Evolutionary conservation across 495 filamentous ascomycete species (phyloP), one percentile per base, ranked within the genome.

Genomic region (Penicillium fimorum): DNA sequence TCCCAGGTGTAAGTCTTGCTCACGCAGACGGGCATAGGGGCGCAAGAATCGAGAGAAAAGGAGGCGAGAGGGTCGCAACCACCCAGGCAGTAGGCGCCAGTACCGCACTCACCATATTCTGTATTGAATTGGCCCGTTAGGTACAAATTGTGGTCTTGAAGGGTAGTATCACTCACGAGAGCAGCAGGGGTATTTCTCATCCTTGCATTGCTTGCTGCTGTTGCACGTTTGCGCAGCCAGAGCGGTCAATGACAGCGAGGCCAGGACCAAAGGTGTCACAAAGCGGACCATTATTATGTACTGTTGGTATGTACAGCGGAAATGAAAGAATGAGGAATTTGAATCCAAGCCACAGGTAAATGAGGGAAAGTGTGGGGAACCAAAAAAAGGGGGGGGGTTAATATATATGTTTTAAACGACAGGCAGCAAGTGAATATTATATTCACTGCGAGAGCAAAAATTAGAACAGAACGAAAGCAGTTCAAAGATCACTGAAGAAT

Each of bases 71-170:
- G 88, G 70, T 98, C 93, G 76, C 94, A 98, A 56, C 94, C 94
- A 53, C 95, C 95, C 22, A 98, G 85, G 63, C 94, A 98, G 81
- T 88, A 97, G 47, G 91, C 94, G 63, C 94, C 94, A 41, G 90
- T 87, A 76, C 92, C 86, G 67, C 94, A 98, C 76, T 94, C 81
- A 59, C 90, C 90, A 74, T 98, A 98, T 74, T 92, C 93, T 97
- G 74, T 97, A 97, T 73, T 91, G 91, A 96, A 64, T 47, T 22
- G 30, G 49, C 25, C 13, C 1, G 35, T 63, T 20, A 61, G 35
- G 22, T 35, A 58, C 22, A 7, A 29, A 50, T 47, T 57, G 55
- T 41, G 24, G 6, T 17, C 18, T 22, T 7, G 52, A n/a, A 22
- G 2, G 43, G 35, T 47, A 42, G 58, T 40, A 27, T 33, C 33